A percentile compares a stretch with the other conserved stretches of the same genome.
Conservation (phyloP, 2,329 filamentous ascomycete species). For the Diaporthe destruens region DNA sequence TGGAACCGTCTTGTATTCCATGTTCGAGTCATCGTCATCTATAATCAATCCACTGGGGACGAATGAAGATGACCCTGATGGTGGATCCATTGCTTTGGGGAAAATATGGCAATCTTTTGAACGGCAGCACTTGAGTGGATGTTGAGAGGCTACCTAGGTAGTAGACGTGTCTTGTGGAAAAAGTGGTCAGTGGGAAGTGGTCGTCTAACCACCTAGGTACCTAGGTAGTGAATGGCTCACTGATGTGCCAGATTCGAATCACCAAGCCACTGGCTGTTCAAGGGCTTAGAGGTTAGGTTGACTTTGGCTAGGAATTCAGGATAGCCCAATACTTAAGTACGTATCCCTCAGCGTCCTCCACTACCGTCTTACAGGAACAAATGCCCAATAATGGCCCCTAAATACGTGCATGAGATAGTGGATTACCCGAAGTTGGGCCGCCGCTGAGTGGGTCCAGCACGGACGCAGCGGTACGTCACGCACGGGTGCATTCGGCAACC, state of each 20-base stretch:
- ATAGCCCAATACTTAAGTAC: too few relatives aligned
- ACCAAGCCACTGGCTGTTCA: too few relatives aligned
- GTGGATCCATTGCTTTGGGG: neutral
- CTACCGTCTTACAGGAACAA: too few relatives aligned
- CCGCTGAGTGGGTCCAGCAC: neutral
- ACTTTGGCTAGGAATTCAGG: too few relatives aligned
- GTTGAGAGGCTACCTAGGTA: neutral
- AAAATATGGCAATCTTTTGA: neutral
- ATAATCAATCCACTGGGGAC: too few relatives aligned
- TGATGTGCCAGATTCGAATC: too few relatives aligned
- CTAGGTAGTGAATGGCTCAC: neutral
- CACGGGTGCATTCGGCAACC: conserved; percentile 16
- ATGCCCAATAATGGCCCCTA: too few relatives aligned
- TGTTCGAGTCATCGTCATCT: neutral
- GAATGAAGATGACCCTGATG: neutral
- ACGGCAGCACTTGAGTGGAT: neutral
- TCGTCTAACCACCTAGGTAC: neutral
- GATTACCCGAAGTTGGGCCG: conserved; percentile 2
- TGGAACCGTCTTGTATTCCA: neutral
- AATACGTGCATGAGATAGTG: too few relatives aligned
- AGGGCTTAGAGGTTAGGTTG: too few relatives aligned
- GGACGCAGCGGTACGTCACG: conserved; percentile 21
- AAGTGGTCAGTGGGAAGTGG: neutral
- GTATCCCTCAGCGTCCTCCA: too few relatives aligned
- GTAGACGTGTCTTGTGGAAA: neutral